phyloP scores from a whole-genome alignment of 208 protist genomes.

The Wallacemonas sp. region DNA sequence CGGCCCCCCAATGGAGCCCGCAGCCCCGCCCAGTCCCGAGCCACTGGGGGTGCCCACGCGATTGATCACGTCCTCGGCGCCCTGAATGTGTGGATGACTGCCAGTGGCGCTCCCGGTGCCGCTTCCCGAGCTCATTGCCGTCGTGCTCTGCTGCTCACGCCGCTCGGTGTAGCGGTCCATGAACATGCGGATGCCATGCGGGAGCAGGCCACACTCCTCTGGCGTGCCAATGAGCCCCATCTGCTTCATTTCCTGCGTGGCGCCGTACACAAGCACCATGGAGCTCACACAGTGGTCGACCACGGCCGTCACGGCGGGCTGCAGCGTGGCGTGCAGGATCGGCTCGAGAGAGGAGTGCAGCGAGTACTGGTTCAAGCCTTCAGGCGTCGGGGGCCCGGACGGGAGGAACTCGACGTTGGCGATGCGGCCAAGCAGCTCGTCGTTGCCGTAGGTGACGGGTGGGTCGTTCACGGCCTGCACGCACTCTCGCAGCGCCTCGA shows the following conservation, averaged over 20 bases:
- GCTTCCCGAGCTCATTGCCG: neutral
- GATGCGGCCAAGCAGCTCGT: conserved; percentile 53
- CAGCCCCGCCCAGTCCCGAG: conserved; percentile 3
- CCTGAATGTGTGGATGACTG: neutral
- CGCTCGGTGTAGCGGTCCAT: conserved; percentile 62
- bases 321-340: conserved; percentile 52
- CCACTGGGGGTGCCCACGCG: neutral
- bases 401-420: conserved; percentile 73
- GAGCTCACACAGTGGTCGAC: conserved; percentile 79
- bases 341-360: conserved; percentile 50
- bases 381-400: conserved; percentile 14
- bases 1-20: conserved; percentile 16
- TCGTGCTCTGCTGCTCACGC: conserved; percentile 21
- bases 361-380: conserved; percentile 42
- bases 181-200: conserved; percentile 62
- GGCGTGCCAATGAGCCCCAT: conserved; percentile 84
- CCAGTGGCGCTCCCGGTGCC: neutral
- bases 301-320: conserved; percentile 64
- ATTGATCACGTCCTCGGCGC: neutral
- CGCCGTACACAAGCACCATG: conserved; percentile 79
- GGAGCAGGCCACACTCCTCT: conserved; percentile 74
- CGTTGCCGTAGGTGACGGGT: conserved; percentile 49
- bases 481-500: conserved; percentile 42
- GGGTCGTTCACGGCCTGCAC: conserved; percentile 52
- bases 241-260: conserved; percentile 91